Evolutionary conservation across 345 rosid species (phyloP).

Genomic region (Lumnitzera racemosa): DNA sequence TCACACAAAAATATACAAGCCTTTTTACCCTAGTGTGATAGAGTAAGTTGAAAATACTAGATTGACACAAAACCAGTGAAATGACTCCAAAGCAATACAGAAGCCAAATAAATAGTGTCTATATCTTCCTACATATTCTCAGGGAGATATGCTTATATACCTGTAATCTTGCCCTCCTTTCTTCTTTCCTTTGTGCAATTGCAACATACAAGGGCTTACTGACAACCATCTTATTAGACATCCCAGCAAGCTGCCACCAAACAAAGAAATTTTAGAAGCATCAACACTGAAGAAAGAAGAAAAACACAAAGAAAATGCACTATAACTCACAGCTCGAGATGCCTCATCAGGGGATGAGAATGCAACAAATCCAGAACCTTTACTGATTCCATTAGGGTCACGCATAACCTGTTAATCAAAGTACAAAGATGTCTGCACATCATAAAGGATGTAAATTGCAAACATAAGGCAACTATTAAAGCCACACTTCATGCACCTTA

Average conservation of each 20-base stretch:
- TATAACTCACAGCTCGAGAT: conserved; percentile 67
- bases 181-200: conserved; percentile 69
- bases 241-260: conserved; percentile 45
- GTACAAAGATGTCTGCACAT: no score
- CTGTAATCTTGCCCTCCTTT: conserved; percentile 74
- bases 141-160: conserved; percentile 15
- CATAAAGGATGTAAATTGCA: no score
- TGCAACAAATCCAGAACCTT: conserved; percentile 96
- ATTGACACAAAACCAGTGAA: no score
- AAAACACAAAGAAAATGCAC: neutral
- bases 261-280: neutral
- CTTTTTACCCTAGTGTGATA: no score
- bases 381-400: conserved; percentile 74
- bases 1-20: no score
- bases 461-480: no score
- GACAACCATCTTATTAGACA: conserved; percentile 60
- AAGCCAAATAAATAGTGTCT: no score
- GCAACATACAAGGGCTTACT: conserved; percentile 78
- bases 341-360: conserved; percentile 89
- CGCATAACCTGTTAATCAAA: conserved; percentile 59
- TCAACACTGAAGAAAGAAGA: no score
- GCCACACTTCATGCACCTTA: neutral
- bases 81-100: no score
- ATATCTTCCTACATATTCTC: neutral
- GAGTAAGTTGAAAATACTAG: no score